These are phyloP conservation scores for Stagonosporopsis vannaccii DNA, from an alignment of 2,329 filamentous ascomycete genomes.

Conservation along the genomic window DNA sequence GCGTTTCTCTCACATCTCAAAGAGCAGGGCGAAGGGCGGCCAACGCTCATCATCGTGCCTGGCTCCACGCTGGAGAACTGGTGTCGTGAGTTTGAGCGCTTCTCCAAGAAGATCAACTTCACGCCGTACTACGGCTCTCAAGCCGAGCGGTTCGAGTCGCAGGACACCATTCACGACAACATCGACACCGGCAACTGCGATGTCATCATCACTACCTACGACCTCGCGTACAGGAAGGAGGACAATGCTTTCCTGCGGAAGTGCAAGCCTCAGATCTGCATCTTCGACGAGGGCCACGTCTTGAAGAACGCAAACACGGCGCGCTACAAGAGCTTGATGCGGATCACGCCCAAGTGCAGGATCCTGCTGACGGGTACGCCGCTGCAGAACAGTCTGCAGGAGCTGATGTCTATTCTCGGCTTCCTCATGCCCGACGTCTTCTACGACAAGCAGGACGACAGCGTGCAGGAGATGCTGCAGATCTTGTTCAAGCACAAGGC, in stretches of 20 bases:
- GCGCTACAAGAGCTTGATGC: conserved; percentile 79
- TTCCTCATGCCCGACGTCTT: conserved; percentile 93
- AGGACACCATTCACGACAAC: conserved; percentile 70
- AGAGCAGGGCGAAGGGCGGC: conserved; percentile 72
- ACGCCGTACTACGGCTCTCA: conserved; percentile 76
- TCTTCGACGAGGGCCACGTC: conserved; percentile 95
- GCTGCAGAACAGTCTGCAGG: conserved; percentile 91
- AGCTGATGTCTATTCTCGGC: conserved; percentile 87
- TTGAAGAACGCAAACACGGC: conserved; percentile 88
- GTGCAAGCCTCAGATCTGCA: conserved; percentile 64
- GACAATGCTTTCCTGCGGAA: conserved; percentile 70
- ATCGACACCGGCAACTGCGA: conserved; percentile 65
- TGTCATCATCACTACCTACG: conserved; percentile 76
- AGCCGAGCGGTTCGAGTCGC: conserved; percentile 71
- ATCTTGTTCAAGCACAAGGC: conserved; percentile 93
- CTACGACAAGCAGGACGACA: conserved; percentile 64
- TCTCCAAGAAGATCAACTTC: conserved; percentile 79
- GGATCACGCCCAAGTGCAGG: conserved; percentile 81
- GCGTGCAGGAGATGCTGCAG: conserved; percentile 75
- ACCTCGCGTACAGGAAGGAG: conserved; percentile 65
- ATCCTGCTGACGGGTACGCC: conserved; percentile 90
- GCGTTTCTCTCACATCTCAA: conserved; percentile 86
- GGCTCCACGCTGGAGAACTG: conserved; percentile 96
- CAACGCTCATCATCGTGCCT: conserved; percentile 86
- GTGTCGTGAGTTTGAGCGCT: conserved; percentile 87